Base-by-base conservation (phyloP, 768 basidiomycete species). In the Boletellus emodensis region DNA sequence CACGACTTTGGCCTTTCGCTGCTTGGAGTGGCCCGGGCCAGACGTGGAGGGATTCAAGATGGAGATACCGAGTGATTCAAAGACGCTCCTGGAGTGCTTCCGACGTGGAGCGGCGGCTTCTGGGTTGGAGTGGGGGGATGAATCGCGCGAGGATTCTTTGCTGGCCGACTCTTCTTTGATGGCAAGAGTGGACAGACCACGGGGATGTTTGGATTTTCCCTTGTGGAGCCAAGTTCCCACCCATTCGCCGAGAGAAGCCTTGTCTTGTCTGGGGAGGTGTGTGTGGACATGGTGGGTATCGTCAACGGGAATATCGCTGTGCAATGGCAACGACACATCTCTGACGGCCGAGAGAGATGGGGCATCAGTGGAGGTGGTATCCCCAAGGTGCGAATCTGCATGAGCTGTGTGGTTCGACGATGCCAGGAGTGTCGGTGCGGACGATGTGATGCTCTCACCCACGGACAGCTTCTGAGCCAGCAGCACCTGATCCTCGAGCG, bases 151-250 rank as follows among this genome's bases (percentile, higher is more conserved):
- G 0, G 57, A 49, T 17, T 50, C 58, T 34, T 60, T 64, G 54
- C 49, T 54, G 15, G 46, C 30, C 1, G 40, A 28, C 37, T 66
- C 62, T 33, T 68, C 60, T 36, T 56, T 70, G 54, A 57, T 61
- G 36, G 53, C 13, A 7, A 50, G 14, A 8, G 51, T 41, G 20
- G 60, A 44, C n/a, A 64, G 15, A 42, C 58, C 49, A 20, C 65
- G 61, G n/a, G 58, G 52, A 15, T 55, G 53, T 49, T 64, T 72
- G 33, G 62, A 40, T 55, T 68, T 79, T 32, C 79, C 75, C 62
- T 83, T 83, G 15, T 70, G 73, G 76, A 86, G 84, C 83, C 81
- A 87, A 0, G 79, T 81, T 0, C 87, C 86, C 76, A 90, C 80
- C 88, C 88, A 90, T 42, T 85, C 83, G 17, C 84, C 81, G 41